Evolutionary conservation across 106 monocot genomes (phyloP), one percentile per base, ranked within the genome.

Genomic region (Vanilla planifolia): DNA sequence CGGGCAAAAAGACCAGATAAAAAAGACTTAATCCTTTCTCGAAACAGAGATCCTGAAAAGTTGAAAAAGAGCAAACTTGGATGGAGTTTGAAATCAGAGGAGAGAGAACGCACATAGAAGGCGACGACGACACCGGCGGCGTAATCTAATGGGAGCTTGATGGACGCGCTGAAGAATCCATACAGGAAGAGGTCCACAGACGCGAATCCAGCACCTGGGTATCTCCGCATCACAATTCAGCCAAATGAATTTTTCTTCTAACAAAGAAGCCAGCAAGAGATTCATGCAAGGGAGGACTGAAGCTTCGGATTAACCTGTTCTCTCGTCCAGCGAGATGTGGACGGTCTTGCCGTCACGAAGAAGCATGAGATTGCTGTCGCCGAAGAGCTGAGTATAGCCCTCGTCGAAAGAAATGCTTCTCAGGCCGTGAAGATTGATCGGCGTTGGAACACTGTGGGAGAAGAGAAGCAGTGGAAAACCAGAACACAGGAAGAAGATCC

Each of bases 71-170:
- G 2, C 44, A 33, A n/a, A 60, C 2, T 23, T 13, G 36, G 43
- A 43, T 7, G 5, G 22, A 43, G 40, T 40, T 40, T 34, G 20
- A 61, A n/a, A 14, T 51, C 36, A 37, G 30, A 8, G n/a, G 19
- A 58, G 21, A 51, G 27, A 53, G 41, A 55, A 37, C 79, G 64
- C 40, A 91, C 91, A 63, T 92, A 92, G 80, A 92, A 92, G 36
- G 92, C 92, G 43, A 92, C 92, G 47, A 92, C 92, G 32, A 92
- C 86, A 15, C 92, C 92, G 28, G 92, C 92, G 43, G 92, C 80
- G 55, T 92, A 92, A 67, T 80, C 75, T 4, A 84, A 67, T 9
- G 92, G 92, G 53, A 92, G 84, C 75, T 87, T 92, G 51, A 92
- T 80, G 55, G 92, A 83, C n/a, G 92, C 87, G 43, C 87, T 80